A percentile compares a stretch with the other conserved stretches of the same genome.
Evolutionary conservation across 352 stramenopile genomes (phyloP).

Genomic region (Phytopythium vexans): DNA sequence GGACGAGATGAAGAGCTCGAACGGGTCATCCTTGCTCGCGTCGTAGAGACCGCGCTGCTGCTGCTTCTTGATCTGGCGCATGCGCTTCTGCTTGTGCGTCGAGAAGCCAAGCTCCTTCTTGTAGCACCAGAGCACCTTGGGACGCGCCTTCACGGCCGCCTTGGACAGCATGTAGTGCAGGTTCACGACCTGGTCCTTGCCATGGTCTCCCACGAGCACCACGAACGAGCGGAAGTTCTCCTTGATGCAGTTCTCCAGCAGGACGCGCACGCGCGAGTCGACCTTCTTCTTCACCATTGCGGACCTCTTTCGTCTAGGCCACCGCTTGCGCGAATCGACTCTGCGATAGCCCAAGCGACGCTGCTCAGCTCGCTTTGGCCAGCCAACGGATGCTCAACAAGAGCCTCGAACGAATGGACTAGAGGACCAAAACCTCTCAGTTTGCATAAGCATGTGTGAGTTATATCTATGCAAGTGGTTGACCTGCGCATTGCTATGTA

Average conservation of each 20-base stretch:
- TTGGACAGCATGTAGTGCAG: slow-evolving; percentile 98
- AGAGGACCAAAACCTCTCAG: slow-evolving; percentile 1
- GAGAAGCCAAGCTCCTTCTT: slow-evolving; percentile 99
- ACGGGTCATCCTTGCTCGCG: slow-evolving; percentile 92
- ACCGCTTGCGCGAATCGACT: slow-evolving; percentile 1
- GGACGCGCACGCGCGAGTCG: slow-evolving; percentile 95
- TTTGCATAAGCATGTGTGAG: not conserved
- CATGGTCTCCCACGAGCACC: slow-evolving; percentile 98
- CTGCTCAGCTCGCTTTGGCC: no score
- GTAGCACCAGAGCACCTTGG: slow-evolving; percentile 99
- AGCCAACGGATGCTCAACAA: no score
- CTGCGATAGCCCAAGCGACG: no score
- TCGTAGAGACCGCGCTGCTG: slow-evolving; percentile 93
- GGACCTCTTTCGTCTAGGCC: not conserved
- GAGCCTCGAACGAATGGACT: no score
- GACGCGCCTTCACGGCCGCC: slow-evolving; percentile 92
- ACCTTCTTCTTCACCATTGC: slow-evolving; percentile 99
- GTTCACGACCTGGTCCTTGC: slow-evolving; percentile 99
- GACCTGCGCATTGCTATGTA: no score
- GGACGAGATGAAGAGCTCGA: slow-evolving; percentile 99
- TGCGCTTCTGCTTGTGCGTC: slow-evolving; percentile 94
- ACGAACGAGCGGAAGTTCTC: slow-evolving; percentile 97
- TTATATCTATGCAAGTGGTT: no score
- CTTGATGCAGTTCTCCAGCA: slow-evolving; percentile 97
- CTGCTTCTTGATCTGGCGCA: slow-evolving; percentile 95